These are phyloP conservation scores for Chrysanthemum seticuspe DNA, from an alignment of 129 eudicot genomes.

Conservation along the genomic window DNA sequence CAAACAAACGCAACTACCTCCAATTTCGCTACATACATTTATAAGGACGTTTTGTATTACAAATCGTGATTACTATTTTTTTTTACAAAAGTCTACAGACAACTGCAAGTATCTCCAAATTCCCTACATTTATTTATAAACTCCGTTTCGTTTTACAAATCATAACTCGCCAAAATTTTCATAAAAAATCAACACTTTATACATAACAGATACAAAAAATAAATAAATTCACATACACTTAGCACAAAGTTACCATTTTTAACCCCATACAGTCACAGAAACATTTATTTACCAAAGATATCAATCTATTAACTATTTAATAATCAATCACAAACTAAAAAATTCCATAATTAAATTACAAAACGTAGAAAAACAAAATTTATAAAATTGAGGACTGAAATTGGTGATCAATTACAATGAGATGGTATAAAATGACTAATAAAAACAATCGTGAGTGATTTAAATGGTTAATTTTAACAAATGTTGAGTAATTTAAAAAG, in stretches of 20 bases:
- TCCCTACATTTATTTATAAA: too few relatives aligned
- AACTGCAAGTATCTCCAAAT: too few relatives aligned
- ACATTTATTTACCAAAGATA: neutral
- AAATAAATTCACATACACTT: neutral
- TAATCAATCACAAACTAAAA: constrained; percentile 9
- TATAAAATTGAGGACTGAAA: constrained; percentile 10
- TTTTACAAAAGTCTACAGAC: too few relatives aligned
- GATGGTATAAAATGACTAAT: neutral
- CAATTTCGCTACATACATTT: neutral
- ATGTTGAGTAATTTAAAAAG: constrained; percentile 14
- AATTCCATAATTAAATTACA: constrained; percentile 8
- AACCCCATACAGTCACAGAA: neutral
- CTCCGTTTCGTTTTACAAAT: too few relatives aligned
- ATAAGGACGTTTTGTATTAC: neutral
- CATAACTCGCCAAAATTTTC: too few relatives aligned
- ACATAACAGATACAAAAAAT: too few relatives aligned
- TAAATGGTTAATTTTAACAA: neutral
- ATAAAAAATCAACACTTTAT: too few relatives aligned
- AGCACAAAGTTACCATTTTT: constrained; percentile 14
- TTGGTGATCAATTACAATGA: constrained; percentile 13
- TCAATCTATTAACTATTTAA: constrained; percentile 4
- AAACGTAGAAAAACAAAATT: constrained; percentile 4
- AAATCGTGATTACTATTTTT: neutral
- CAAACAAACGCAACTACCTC: too few relatives aligned
- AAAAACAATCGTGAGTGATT: neutral